Percentiles rank a stretch among this genome's conserved stretches.
Evolutionary conservation across 371 early-diverging fungal species (phyloP).

Genomic region (Apophysomyces variabilis): DNA sequence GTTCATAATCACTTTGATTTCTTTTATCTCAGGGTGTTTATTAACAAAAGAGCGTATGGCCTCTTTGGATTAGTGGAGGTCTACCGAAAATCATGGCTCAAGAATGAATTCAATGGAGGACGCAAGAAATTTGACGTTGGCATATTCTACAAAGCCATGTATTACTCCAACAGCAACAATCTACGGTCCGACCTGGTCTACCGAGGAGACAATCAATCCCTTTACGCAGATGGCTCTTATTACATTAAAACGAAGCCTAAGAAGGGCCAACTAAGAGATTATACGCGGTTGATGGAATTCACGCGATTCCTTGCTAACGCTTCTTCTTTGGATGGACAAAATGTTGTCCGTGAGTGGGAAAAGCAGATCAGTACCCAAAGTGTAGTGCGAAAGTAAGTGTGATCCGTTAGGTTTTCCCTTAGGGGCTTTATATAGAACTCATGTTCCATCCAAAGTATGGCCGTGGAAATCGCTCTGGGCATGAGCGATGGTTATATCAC

Average conservation of each 20-base stretch:
- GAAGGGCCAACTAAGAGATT: slow-evolving; percentile 13
- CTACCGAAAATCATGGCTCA: slow-evolving; percentile 39
- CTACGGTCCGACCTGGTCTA: slow-evolving; percentile 29
- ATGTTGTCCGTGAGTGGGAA: slow-evolving; percentile 18
- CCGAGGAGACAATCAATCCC: slow-evolving; percentile 23
- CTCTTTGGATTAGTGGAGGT: slow-evolving; percentile 42
- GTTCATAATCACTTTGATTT: too few relatives aligned
- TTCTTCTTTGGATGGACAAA: background rate
- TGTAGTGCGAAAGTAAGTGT: slow-evolving; percentile 25
- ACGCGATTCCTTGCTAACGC: slow-evolving; percentile 28
- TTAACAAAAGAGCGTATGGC: slow-evolving; percentile 42
- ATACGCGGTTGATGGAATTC: slow-evolving; percentile 18
- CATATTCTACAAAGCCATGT: slow-evolving; percentile 35
- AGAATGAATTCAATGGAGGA: slow-evolving; percentile 40
- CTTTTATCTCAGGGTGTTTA: slow-evolving; percentile 25
- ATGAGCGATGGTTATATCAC: slow-evolving; percentile 20
- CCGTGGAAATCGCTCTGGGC: slow-evolving; percentile 25
- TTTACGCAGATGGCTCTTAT: slow-evolving; percentile 16
- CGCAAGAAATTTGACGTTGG: slow-evolving; percentile 36
- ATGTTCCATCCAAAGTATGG: slow-evolving; percentile 22
- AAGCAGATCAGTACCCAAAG: slow-evolving; percentile 20
- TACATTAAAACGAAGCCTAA: slow-evolving; percentile 9
- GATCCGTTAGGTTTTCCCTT: background rate
- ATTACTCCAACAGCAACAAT: background rate
- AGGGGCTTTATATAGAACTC: background rate